A percentile compares a stretch with the other conserved stretches of the same genome.
phyloP scores from a whole-genome alignment of 805 yeast species.

The Yarrowia bubula region DNA sequence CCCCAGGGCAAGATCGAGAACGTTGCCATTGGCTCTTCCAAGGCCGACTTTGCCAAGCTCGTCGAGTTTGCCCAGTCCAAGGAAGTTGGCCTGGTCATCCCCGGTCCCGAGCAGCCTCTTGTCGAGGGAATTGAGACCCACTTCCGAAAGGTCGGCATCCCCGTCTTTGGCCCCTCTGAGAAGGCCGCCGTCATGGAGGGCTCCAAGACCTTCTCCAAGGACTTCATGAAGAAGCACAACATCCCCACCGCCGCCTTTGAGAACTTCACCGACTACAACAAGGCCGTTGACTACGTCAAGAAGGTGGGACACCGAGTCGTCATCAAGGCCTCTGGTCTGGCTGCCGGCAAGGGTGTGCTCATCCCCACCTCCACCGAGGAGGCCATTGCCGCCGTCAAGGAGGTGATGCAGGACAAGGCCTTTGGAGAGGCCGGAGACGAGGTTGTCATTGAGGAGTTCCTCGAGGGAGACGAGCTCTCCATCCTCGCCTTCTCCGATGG shows the following conservation, averaged over 20 bases:
- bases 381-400: conserved; percentile 78
- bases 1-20: conserved; percentile 57
- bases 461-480: conserved; percentile 96
- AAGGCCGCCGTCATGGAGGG: conserved; percentile 95
- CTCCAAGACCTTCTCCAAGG: conserved; percentile 89
- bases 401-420: conserved; percentile 83
- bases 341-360: conserved; percentile 98
- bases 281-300: conserved; percentile 69
- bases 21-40: conserved; percentile 64
- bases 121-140: conserved; percentile 84
- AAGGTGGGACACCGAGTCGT: conserved; percentile 73
- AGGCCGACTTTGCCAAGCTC: conserved; percentile 65
- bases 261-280: conserved; percentile 73
- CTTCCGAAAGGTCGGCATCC: conserved; percentile 81
- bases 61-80: conserved; percentile 72
- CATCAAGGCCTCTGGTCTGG: conserved; percentile 95
- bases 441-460: conserved; percentile 91
- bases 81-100: conserved; percentile 71
- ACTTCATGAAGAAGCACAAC: conserved; percentile 84
- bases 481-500: conserved; percentile 92
- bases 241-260: conserved; percentile 93
- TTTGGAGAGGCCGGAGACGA: conserved; percentile 94
- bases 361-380: conserved; percentile 83
- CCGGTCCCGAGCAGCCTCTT: conserved; percentile 99
- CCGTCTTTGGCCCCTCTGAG: conserved; percentile 94